phyloP scores from a whole-genome alignment of 108 stramenopile genomes.

The Skeletonema marinoi region DNA sequence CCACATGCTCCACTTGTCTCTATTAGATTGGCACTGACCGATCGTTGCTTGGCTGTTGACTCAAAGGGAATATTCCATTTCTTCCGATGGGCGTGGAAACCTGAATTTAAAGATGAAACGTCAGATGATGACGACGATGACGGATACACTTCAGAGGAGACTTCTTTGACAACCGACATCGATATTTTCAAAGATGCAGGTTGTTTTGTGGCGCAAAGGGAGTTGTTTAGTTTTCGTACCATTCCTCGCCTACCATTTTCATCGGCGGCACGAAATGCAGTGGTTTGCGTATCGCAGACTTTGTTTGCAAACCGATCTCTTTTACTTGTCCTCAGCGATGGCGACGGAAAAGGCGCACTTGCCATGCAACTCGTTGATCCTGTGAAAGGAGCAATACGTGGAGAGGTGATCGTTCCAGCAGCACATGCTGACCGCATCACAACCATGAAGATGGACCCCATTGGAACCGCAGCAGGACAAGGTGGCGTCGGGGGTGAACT shows the following conservation, averaged over 20 bases:
- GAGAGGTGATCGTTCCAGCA: constrained; percentile 75
- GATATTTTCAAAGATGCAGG: constrained; percentile 60
- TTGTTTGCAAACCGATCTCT: constrained; percentile 84
- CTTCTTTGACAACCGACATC: background rate
- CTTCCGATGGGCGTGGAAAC: constrained; percentile 90
- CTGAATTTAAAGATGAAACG: constrained; percentile 55
- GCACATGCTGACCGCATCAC: constrained; percentile 74
- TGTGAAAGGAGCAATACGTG: constrained; percentile 73
- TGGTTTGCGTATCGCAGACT: constrained; percentile 71
- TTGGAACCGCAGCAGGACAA: constrained; percentile 82
- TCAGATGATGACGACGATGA: constrained; percentile 31
- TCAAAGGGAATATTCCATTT: constrained; percentile 88
- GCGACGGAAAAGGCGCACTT: constrained; percentile 77
- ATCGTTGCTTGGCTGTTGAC: constrained; percentile 88
- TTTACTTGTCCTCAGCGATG: constrained; percentile 84
- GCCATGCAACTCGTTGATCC: constrained; percentile 89
- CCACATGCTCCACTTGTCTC: constrained; percentile 80
- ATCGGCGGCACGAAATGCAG: constrained; percentile 27
- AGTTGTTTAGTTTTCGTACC: constrained; percentile 80
- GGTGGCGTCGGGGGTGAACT: constrained; percentile 89
- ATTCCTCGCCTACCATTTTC: constrained; percentile 76
- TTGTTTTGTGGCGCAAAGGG: constrained; percentile 87
- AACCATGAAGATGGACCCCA: constrained; percentile 82
- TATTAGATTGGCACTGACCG: constrained; percentile 74
- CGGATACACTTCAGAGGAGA: constrained; percentile 7